Conservation (phyloP, 2,329 filamentous ascomycete genomes). For the Elsinoe fawcettii region DNA sequence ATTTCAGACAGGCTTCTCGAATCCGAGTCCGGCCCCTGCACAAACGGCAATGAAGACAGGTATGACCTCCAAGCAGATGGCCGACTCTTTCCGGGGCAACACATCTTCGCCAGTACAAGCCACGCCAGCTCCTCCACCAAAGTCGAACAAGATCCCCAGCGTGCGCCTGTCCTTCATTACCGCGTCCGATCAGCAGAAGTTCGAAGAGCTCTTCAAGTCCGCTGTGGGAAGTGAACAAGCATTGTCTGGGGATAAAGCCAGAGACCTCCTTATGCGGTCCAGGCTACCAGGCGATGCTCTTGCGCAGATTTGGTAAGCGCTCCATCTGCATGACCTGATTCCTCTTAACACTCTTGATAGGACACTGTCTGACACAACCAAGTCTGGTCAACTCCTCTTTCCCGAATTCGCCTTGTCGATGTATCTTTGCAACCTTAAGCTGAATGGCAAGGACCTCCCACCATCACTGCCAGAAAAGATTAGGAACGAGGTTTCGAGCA, state of each 20-base stretch:
- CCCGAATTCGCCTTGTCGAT: conserved; percentile 96
- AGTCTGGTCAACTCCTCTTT: conserved; percentile 91
- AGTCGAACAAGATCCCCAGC: conserved; percentile 76
- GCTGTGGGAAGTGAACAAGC: conserved; percentile 78
- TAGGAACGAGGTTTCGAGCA: conserved; percentile 94
- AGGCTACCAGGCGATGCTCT: conserved; percentile 79
- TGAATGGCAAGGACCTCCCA: conserved; percentile 80
- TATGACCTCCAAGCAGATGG: conserved; percentile 58
- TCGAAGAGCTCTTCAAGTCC: conserved; percentile 95
- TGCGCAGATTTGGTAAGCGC: conserved; percentile 74
- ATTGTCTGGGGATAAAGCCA: conserved; percentile 84
- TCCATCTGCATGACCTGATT: background rate
- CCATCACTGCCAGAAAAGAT: conserved; percentile 69
- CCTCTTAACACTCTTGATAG: background rate
- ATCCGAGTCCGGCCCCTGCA: conserved; percentile 37
- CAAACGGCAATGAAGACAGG: conserved; percentile 48
- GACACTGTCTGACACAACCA: conserved; percentile 86
- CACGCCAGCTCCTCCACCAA: conserved; percentile 50
- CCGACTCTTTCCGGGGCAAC: conserved; percentile 50
- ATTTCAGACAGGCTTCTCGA: conserved; percentile 54
- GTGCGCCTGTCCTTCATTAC: conserved; percentile 95
- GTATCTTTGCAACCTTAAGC: conserved; percentile 93
- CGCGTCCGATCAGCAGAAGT: conserved; percentile 87
- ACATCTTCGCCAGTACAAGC: conserved; percentile 47
- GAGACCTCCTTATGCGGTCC: conserved; percentile 80